Evolutionary conservation across 2,329 filamentous ascomycete genomes (phyloP), one percentile per base, ranked within the genome.

Genomic region (Thielaviopsis ethacetica): DNA sequence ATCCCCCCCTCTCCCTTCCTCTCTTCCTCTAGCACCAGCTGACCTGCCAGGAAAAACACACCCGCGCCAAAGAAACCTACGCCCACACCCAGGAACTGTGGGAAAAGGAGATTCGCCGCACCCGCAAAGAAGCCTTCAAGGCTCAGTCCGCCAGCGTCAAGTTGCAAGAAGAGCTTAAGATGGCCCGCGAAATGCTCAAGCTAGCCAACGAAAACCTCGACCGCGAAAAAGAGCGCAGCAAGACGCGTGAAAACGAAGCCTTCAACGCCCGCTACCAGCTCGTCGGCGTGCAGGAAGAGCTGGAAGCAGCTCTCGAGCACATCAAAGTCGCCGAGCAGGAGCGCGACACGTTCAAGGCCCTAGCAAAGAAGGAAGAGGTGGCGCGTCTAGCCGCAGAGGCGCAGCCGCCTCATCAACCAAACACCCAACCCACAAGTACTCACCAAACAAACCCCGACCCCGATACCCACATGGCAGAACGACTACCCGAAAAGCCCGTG

Each of bases 91-190:
- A 84, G 68, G 72, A 80, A 21, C 70, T 86, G 10, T 88, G 84
- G 79, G 85, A 88, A 65, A 88, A 88, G 67, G 85, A 88, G 68
- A 82, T 87, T 51, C 78, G 84, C 58, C 76, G 81, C 59, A 77
- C 80, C 10, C 76, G 83, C 55, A 88, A 88, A 65, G 85, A 88
- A 65, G 82, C 82, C 2, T 88, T 87, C 75, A 88, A 87, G 67
- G 78, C 80, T n/a, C 83, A 86, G 64, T 86, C 84, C 2, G 70
- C 73, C 12, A 76, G 84, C 34, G 79, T 88, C 65, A 86, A 86
- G 67, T 68, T 85, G n/a, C 84, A 88, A 67, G 85, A 88, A 65
- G 84, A 88, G 65, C 75, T 87, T 63, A 88, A 88, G 67, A 72
- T 79, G 0, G 73, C 79, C 56, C 78, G 82, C 52, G 71, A 71